Percentiles rank a stretch among this genome's conserved stretches.
phyloP scores from a whole-genome alignment of 805 yeast genomes.

The Wickerhamiella musiphila region DNA sequence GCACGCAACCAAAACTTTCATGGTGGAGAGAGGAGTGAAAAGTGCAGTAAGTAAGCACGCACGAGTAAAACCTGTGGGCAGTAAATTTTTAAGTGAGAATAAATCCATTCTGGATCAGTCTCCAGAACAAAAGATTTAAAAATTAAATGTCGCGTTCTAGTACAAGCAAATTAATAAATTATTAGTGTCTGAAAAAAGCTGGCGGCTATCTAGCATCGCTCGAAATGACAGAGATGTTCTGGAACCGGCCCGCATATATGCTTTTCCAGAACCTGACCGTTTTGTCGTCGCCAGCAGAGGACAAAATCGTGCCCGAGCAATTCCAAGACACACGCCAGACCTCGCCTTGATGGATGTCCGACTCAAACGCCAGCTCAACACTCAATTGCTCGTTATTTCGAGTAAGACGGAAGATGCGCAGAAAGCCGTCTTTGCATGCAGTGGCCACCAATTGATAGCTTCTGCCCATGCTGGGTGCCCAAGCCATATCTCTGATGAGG shows the following conservation, averaged over 20 bases:
- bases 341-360: conserved; percentile 66
- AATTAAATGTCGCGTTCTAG: background rate
- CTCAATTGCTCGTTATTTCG: background rate
- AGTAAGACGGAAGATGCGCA: conserved; percentile 59
- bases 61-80: too few species aligned
- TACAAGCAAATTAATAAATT: background rate
- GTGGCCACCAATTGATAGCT: conserved; percentile 80
- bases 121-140: background rate
- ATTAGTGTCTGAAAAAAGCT: too few species aligned
- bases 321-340: conserved; percentile 98
- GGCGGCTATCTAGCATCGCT: too few species aligned
- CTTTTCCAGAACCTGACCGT: conserved; percentile 84
- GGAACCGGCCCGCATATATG: conserved; percentile 68
- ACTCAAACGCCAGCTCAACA: conserved; percentile 46
- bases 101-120: background rate
- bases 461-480: conserved; percentile 97
- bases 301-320: conserved; percentile 74
- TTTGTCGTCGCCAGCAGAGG: conserved; percentile 94
- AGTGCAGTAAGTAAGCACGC: too few species aligned
- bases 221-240: conserved; percentile 73
- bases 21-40: conserved; percentile 12
- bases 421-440: conserved; percentile 87
- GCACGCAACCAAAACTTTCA: conserved; percentile 35
- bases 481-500: conserved; percentile 67
- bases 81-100: background rate